Conservation (phyloP, 495 filamentous ascomycete genomes). For the Penicillium antarcticum region DNA sequence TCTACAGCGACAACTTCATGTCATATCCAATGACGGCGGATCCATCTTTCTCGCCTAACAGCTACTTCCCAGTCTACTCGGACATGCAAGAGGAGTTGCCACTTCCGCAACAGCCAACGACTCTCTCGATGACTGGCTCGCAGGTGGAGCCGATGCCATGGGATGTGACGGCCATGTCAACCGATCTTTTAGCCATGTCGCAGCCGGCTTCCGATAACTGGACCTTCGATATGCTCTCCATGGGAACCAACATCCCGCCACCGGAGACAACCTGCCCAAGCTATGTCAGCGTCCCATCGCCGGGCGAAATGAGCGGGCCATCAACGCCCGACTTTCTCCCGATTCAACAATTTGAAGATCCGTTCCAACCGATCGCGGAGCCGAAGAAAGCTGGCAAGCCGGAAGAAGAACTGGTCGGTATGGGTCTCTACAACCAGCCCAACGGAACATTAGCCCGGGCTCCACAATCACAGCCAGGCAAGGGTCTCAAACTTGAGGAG, state of each 20-base stretch:
- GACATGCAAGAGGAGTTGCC: conserved; percentile 33
- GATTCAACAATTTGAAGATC: conserved; percentile 40
- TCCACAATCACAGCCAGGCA: conserved; percentile 49
- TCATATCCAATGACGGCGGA: conserved; percentile 29
- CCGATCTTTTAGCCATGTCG: conserved; percentile 17
- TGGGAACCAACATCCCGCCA: conserved; percentile 36
- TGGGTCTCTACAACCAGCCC: conserved; percentile 78
- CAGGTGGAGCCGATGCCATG: conserved; percentile 32
- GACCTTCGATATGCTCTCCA: conserved; percentile 38
- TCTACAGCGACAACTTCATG: conserved; percentile 23
- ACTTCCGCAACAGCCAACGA: conserved; percentile 39
- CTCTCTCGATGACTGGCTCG: conserved; percentile 40
- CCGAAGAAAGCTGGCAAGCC: conserved; percentile 32
- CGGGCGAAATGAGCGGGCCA: conserved; percentile 44
- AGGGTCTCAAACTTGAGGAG: conserved; percentile 80
- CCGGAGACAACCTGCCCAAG: conserved; percentile 29
- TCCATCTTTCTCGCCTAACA: conserved; percentile 29
- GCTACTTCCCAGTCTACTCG: conserved; percentile 24
- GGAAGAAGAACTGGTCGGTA: conserved; percentile 72
- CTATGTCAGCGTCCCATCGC: conserved; percentile 41
- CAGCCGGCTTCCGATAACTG: conserved; percentile 32
- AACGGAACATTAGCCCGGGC: conserved; percentile 48
- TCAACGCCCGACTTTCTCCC: conserved; percentile 60
- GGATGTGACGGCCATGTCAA: conserved; percentile 14
- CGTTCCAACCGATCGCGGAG: conserved; percentile 7